A percentile compares a stretch with the other conserved stretches of the same genome.
Conservation (phyloP, 2,329 filamentous ascomycete species). For the Torrubiella hemipterigena region DNA sequence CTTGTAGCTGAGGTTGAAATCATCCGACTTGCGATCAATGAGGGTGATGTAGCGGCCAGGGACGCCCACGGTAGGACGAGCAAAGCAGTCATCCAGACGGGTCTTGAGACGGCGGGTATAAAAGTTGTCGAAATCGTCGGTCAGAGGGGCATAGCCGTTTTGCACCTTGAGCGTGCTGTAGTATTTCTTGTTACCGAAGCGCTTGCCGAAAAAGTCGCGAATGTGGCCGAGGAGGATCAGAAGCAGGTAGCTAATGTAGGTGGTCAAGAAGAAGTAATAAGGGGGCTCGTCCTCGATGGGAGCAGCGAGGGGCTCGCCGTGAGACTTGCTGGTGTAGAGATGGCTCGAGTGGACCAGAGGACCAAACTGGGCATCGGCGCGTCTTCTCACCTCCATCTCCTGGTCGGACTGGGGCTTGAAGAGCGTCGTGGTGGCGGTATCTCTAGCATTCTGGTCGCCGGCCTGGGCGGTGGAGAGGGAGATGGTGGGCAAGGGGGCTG, state of each 20-base stretch:
- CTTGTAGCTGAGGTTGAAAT: slow-evolving; percentile 84
- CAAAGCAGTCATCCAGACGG: slow-evolving; percentile 94
- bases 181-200: slow-evolving; percentile 69
- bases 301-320: slow-evolving; percentile 65
- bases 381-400: slow-evolving; percentile 64
- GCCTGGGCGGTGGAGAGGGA: slow-evolving; percentile 78
- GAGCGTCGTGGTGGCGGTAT: slow-evolving; percentile 64
- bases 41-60: slow-evolving; percentile 90
- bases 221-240: slow-evolving; percentile 93
- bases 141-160: slow-evolving; percentile 88
- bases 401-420: slow-evolving; percentile 82
- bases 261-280: slow-evolving; percentile 93
- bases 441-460: slow-evolving; percentile 58
- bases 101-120: slow-evolving; percentile 88
- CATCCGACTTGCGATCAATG: slow-evolving; percentile 78
- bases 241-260: slow-evolving; percentile 95
- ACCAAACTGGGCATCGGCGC: slow-evolving; percentile 81
- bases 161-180: slow-evolving; percentile 73
- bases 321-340: slow-evolving; percentile 79
- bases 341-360: slow-evolving; percentile 71
- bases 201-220: slow-evolving; percentile 94
- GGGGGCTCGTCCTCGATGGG: slow-evolving; percentile 91
- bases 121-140: slow-evolving; percentile 98
- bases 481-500: slow-evolving; percentile 76
- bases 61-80: slow-evolving; percentile 82